Evolutionary conservation across 2,329 filamentous ascomycete species (phyloP).

Genomic region (Fusarium heterosporum): DNA sequence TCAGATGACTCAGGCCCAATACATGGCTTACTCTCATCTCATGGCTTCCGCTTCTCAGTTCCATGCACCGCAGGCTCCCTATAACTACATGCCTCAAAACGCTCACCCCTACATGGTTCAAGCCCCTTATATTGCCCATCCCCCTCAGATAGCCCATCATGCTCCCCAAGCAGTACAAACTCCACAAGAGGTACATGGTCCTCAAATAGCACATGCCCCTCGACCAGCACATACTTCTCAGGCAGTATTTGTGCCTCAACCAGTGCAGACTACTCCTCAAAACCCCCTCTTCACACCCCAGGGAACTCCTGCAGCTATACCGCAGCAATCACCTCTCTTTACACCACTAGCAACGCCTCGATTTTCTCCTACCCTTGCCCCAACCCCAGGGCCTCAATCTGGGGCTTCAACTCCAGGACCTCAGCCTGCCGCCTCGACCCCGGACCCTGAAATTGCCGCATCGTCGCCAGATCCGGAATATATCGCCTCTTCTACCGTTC

Average conservation of each 20-base stretch:
- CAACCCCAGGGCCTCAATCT: neutral
- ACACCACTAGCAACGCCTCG: slow-evolving; percentile 3
- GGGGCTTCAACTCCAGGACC: neutral
- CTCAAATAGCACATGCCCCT: neutral
- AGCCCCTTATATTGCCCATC: neutral
- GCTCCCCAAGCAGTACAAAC: neutral
- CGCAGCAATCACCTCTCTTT: slow-evolving; percentile 1
- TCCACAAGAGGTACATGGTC: neutral
- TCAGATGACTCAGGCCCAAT: neutral
- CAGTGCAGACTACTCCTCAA: neutral
- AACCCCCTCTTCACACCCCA: neutral
- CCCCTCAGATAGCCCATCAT: neutral
- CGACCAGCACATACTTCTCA: neutral
- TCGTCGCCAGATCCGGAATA: neutral
- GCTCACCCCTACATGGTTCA: neutral
- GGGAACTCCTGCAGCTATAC: neutral
- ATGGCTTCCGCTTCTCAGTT: neutral
- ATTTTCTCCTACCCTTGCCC: neutral
- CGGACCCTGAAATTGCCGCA: neutral
- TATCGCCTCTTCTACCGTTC: neutral
- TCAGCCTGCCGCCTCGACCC: neutral
- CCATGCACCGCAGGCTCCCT: neutral
- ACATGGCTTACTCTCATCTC: neutral
- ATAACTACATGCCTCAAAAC: neutral
- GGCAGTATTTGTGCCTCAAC: neutral